Conservation (phyloP, 2,329 filamentous ascomycete genomes). For the Aspergillus sp. region DNA sequence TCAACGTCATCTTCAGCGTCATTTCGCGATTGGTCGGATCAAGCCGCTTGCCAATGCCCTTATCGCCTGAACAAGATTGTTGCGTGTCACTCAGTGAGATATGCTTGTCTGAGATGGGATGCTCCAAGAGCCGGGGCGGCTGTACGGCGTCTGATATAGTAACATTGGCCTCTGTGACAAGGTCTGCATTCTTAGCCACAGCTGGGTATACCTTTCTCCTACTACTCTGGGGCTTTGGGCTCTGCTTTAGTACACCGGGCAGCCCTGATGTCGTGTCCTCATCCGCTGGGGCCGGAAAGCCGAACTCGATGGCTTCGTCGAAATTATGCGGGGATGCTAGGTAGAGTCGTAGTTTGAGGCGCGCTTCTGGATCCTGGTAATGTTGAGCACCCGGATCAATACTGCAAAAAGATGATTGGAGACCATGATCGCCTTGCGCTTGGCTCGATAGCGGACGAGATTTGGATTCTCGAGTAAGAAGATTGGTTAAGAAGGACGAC, state of each 20-base stretch:
- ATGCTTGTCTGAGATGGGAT: constrained; percentile 11
- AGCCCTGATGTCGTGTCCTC: constrained; percentile 28
- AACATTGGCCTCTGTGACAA: not conserved
- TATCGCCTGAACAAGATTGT: constrained; percentile 29
- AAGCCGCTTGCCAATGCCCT: constrained; percentile 48
- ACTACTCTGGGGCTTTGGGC: not conserved
- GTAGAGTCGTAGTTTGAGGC: constrained; percentile 81
- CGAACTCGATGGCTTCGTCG: constrained; percentile 91
- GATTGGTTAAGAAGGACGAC: constrained; percentile 28
- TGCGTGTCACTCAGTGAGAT: constrained; percentile 19
- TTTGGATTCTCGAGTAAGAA: constrained; percentile 31
- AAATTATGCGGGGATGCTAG: constrained; percentile 91
- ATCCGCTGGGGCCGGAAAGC: constrained; percentile 65
- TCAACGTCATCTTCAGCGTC: constrained; percentile 95
- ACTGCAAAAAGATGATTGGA: constrained; percentile 52
- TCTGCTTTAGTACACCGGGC: not conserved
- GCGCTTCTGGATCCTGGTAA: constrained; percentile 87
- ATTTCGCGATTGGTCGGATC: constrained; percentile 73
- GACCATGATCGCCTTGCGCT: constrained; percentile 59
- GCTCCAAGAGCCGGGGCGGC: constrained; percentile 15
- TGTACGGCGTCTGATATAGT: not conserved
- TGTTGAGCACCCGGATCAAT: constrained; percentile 75
- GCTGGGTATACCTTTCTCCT: not conserved
- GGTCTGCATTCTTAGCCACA: not conserved
- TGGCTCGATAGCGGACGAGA: constrained; percentile 43